A percentile compares a stretch with the other conserved stretches of the same genome.
These are phyloP conservation scores for Russula ochroleuca DNA, from an alignment of 768 basidiomycete species.

Conservation along the genomic window DNA sequence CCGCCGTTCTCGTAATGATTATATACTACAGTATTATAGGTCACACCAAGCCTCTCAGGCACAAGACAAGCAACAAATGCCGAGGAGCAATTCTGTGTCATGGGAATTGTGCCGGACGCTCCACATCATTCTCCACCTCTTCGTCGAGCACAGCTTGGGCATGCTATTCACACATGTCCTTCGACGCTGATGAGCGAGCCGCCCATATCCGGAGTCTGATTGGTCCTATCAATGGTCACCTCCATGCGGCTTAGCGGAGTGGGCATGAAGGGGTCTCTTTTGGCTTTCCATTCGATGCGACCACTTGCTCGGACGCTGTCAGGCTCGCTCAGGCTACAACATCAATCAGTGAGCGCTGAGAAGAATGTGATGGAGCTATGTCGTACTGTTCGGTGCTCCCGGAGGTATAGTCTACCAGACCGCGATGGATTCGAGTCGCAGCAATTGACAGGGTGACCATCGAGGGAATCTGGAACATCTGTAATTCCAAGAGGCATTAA, in stretches of 20 bases:
- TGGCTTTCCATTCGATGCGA: neutral
- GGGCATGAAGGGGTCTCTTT: neutral
- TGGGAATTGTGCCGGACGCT: too few species aligned
- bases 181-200: neutral
- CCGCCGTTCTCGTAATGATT: too few species aligned
- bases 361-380: too few species aligned
- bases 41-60: too few species aligned
- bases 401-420: neutral
- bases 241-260: neutral
- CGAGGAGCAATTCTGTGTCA: too few species aligned
- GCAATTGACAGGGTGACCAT: neutral
- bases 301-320: neutral
- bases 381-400: neutral
- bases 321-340: neutral
- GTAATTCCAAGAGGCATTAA: neutral
- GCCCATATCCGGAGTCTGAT: neutral
- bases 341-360: neutral
- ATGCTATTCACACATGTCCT: neutral
- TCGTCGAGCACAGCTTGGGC: too few species aligned
- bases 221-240: neutral
- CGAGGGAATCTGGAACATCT: neutral
- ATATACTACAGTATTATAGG: too few species aligned
- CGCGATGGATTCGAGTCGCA: slow-evolving; percentile 1
- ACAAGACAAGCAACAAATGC: too few species aligned
- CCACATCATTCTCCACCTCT: too few species aligned